phyloP scores from a whole-genome alignment of 306 rosid species.

The Rubus idaeus region DNA sequence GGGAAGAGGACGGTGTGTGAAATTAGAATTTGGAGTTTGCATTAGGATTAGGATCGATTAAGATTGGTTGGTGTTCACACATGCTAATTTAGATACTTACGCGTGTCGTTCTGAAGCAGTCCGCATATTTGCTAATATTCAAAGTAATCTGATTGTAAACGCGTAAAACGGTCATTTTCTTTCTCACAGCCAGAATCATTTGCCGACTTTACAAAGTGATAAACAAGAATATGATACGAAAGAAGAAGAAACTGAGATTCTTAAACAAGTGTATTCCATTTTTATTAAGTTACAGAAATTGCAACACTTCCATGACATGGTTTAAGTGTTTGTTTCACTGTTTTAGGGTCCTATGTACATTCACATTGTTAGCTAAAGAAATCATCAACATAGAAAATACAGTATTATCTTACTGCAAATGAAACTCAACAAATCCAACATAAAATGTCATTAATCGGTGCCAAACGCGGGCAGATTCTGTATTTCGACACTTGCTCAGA shows the following conservation, averaged over 20 bases:
- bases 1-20: conserved; percentile 8
- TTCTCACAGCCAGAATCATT: background rate
- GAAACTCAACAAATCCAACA: background rate
- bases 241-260: background rate
- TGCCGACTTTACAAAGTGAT: background rate
- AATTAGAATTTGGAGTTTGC: background rate
- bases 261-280: too few species aligned
- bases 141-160: background rate
- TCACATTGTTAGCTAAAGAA: background rate
- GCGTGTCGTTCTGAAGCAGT: background rate
- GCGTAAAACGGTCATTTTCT: background rate
- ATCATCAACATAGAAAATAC: background rate
- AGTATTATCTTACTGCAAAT: background rate
- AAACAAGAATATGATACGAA: background rate
- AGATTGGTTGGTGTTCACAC: background rate
- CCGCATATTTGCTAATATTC: background rate
- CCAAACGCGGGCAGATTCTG: background rate
- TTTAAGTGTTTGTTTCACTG: background rate
- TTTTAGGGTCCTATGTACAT: background rate
- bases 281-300: too few species aligned
- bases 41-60: background rate
- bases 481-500: background rate
- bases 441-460: background rate
- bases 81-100: background rate
- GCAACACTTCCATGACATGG: background rate